Base-by-base conservation (phyloP, 2,329 filamentous ascomycete species). In the Apiospora phragmitis region DNA sequence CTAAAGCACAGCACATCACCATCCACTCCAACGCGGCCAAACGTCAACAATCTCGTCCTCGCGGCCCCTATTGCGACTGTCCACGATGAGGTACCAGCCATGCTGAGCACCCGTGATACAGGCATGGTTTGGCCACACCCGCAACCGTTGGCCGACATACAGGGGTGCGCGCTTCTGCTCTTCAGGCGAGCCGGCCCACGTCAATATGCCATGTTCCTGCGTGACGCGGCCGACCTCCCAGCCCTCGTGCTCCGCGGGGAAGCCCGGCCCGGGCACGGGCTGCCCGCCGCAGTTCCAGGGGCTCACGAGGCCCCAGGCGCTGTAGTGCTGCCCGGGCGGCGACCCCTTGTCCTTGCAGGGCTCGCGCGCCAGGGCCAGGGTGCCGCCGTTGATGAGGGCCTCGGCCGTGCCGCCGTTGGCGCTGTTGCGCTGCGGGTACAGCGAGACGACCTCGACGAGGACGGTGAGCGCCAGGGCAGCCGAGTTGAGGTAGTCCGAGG, bases 41-140 rank as follows among this genome's bases (percentile, higher is more conserved):
- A 95, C 87, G 83, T 95, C 93, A n/a, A 93, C 84, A 72, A 93
- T 85, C 75, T 88, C 86, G 71, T 91, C 85, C 74, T 89, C 86
- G 29, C 84, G 83, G 0, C 85, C 86, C 68, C 83, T 81, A 21
- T 79, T 81, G 68, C 86, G 83, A 38, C 88, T 89, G 80, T 95
- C 93, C 1, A 95, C 89, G 43, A 95, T 83, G 26, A 94, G 82
- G 81, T 94, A 96, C 86, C 89, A 93, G 1, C 87, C 89, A 81
- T 91, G 93, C 38, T 89, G 88, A 0, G 90, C 90, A 0, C 92
- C 91, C 1, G 93, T 88, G 74, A 95, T 91, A 78, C 93, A 96
- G 45, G 93, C 90, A 81, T 96, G 93, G 75, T 95, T 95, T 0
- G 93, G 93, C 90, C 91, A 95, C 9, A 95, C 83, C 70, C 89